Evolutionary conservation across 371 early-diverging fungal species (phyloP), one percentile per base, ranked within the genome.

Genomic region (Syncephalastrum racemosum): DNA sequence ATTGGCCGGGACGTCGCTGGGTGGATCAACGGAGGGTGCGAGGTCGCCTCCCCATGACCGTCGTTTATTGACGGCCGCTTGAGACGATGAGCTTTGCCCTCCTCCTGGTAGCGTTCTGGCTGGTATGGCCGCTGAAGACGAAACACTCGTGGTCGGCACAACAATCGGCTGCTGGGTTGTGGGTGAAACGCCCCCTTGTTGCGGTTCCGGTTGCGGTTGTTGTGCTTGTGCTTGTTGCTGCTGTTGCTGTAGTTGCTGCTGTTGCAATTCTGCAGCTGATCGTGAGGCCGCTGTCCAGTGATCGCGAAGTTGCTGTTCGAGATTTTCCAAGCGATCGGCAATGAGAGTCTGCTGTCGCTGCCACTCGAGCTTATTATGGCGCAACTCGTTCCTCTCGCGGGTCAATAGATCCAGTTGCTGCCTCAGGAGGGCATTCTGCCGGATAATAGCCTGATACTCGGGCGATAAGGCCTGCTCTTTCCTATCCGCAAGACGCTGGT

Each of bases 321-420:
- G 50, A 22, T 50, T 18, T 13, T 50, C 50, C 15, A 50, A n/a
- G 15, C 50, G 27, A 50, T 50, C 50, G n/a, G 24, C 50, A 13
- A 50, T 18, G 22, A 50, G 18, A 24, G 23, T 18, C 18, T 31
- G 31, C 18, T 31, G 22, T 25, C 50, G 50, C 31, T 50, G 25
- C 50, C 23, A 25, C n/a, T 50, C 31, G 18, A 25, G 10, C n/a
- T 50, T 50, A 15, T 50, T 31, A 12, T 31, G 18, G 10, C 27
- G 27, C 50, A 50, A 25, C n/a, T 50, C 31, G 18, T 22, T 16
- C n/a, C 31, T 50, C 31, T 50, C 50, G 18, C 50, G 18, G 10
- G 50, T 50, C 10, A 50, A 31, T n/a, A 50, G 18, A 22, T 25
- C 16, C 10, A 50, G 22, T 50, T 50, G 50, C 0, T 50, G 50